These are phyloP conservation scores for Alternaria conjuncta DNA, from an alignment of 2,329 filamentous ascomycete species.

Conservation along the genomic window DNA sequence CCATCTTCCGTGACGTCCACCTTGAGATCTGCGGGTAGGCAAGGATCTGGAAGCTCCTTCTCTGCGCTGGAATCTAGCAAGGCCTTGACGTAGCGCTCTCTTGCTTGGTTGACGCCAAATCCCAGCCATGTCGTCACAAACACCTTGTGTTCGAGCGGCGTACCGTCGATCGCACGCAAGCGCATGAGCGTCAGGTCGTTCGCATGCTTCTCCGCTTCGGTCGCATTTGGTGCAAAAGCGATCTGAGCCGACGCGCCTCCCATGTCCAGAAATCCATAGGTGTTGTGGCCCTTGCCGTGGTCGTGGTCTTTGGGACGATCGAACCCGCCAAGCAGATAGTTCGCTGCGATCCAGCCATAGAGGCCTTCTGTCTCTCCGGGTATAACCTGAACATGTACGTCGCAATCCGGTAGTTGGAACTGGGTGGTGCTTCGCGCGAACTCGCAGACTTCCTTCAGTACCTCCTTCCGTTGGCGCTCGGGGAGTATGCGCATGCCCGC, in stretches of 20 bases:
- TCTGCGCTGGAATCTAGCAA: slow-evolving; percentile 71
- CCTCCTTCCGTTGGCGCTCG: slow-evolving; percentile 70
- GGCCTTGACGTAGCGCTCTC: slow-evolving; percentile 79
- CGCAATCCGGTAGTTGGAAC: slow-evolving; percentile 90
- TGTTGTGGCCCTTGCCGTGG: slow-evolving; percentile 88
- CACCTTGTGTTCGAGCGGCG: slow-evolving; percentile 79
- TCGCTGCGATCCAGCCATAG: slow-evolving; percentile 97
- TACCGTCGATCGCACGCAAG: slow-evolving; percentile 81
- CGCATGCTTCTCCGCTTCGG: slow-evolving; percentile 87
- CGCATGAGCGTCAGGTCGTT: slow-evolving; percentile 87
- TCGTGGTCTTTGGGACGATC: slow-evolving; percentile 75
- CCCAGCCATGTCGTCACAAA: slow-evolving; percentile 98
- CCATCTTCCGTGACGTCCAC: slow-evolving; percentile 79
- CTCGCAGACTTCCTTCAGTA: slow-evolving; percentile 80
- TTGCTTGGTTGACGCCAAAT: slow-evolving; percentile 94
- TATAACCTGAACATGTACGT: slow-evolving; percentile 89
- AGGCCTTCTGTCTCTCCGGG: slow-evolving; percentile 93
- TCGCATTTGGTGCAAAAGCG: slow-evolving; percentile 92
- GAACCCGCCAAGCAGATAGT: slow-evolving; percentile 92
- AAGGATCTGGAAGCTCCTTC: slow-evolving; percentile 85
- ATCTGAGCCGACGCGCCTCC: slow-evolving; percentile 97
- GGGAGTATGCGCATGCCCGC: slow-evolving; percentile 91
- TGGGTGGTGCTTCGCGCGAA: slow-evolving; percentile 78
- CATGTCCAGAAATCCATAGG: slow-evolving; percentile 98
- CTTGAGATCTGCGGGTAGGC: slow-evolving; percentile 78